These are phyloP conservation scores for Elaeagnus macrophylla DNA, from an alignment of 306 rosid genomes.

Conservation along the genomic window DNA sequence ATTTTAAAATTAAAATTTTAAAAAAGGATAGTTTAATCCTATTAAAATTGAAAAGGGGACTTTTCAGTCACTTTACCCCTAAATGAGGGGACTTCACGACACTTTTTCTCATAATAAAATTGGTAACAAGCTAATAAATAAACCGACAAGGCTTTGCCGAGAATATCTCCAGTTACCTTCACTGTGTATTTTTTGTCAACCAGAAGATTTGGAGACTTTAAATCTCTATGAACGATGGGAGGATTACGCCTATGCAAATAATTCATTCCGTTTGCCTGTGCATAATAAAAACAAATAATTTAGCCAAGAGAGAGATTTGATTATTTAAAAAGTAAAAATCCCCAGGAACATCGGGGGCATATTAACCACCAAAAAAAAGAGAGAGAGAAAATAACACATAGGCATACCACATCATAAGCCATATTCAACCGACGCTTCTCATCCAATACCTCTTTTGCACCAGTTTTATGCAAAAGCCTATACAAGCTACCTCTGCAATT, in stretches of 20 bases:
- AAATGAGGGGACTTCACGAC: neutral
- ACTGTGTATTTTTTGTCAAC: slow-evolving; percentile 97
- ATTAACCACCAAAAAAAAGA: slow-evolving; percentile 12
- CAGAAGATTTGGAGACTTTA: slow-evolving; percentile 95
- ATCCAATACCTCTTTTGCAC: slow-evolving; percentile 72
- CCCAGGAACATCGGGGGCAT: neutral
- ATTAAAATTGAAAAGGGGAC: too few species aligned
- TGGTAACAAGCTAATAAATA: slow-evolving; percentile 2
- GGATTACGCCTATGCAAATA: slow-evolving; percentile 95
- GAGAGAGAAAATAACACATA: slow-evolving; percentile 14
- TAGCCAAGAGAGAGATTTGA: neutral
- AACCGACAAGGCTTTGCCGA: neutral
- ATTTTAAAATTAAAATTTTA: too few species aligned
- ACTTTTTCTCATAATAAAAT: neutral
- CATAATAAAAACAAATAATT: slow-evolving; percentile 19
- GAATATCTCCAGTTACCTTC: slow-evolving; percentile 46
- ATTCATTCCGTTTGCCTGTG: slow-evolving; percentile 98
- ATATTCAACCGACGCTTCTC: slow-evolving; percentile 81
- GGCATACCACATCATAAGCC: slow-evolving; percentile 93
- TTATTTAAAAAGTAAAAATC: too few species aligned
- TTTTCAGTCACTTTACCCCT: too few species aligned
- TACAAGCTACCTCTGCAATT: slow-evolving; percentile 96
- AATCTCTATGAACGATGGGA: slow-evolving; percentile 94
- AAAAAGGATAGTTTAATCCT: too few species aligned
- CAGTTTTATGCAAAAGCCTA: slow-evolving; percentile 78